Percentiles rank a stretch among this genome's conserved stretches.
These are phyloP conservation scores for Areca catechu DNA, from an alignment of 176 grass and related monocot genomes.

Conservation along the genomic window DNA sequence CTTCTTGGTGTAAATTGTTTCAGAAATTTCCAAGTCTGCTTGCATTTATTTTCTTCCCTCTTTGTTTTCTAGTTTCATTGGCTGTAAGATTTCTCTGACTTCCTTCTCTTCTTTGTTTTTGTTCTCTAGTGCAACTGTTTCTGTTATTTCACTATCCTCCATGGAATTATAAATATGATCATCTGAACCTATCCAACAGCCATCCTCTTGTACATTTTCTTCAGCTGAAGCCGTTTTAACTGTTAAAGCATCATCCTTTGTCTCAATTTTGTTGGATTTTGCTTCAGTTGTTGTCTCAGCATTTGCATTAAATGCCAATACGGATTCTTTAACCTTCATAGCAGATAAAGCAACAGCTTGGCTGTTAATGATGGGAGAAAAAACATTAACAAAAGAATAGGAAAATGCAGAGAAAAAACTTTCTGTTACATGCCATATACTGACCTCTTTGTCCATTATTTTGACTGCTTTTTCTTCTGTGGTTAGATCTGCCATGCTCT, in stretches of 20 bases:
- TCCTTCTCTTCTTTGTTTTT: not conserved
- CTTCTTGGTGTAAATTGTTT: too few relatives aligned
- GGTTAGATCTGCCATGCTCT: not conserved
- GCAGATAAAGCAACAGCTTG: not conserved
- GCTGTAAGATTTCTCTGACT: too few relatives aligned
- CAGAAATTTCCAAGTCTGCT: too few relatives aligned
- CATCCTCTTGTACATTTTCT: not conserved
- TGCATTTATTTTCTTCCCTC: too few relatives aligned
- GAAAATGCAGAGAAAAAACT: not conserved
- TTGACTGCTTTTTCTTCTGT: not conserved
- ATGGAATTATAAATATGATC: slow-evolving; percentile 12
- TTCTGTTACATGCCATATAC: not conserved
- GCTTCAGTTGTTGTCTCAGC: not conserved
- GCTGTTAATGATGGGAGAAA: not conserved
- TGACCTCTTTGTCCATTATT: not conserved
- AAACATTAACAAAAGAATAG: not conserved
- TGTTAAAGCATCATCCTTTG: not conserved
- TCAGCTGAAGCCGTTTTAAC: not conserved
- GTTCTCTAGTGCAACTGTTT: too few relatives aligned
- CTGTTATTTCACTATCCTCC: not conserved
- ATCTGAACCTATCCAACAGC: not conserved
- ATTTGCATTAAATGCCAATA: not conserved
- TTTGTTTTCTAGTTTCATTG: too few relatives aligned
- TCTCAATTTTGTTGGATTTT: not conserved
- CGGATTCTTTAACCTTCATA: slow-evolving; percentile 5